Evolutionary conservation across 2,329 filamentous ascomycete genomes (phyloP).

Genomic region (Teratosphaeria epicoccoides): DNA sequence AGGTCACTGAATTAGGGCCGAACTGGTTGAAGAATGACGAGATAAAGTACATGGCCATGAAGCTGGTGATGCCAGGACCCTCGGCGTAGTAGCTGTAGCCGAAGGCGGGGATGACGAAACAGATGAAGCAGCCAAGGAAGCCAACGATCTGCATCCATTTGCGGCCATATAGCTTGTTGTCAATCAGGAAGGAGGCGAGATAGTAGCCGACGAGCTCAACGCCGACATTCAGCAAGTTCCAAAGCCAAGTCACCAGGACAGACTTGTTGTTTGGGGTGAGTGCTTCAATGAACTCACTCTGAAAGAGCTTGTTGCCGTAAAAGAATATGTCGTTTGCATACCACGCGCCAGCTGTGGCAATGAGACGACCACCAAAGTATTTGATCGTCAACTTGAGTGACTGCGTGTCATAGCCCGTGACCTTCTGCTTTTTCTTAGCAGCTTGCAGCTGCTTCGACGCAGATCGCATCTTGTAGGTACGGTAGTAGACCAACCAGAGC

Average conservation of each 20-base stretch:
- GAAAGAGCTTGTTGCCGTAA: constrained; percentile 98
- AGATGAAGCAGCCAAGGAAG: constrained; percentile 85
- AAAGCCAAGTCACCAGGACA: constrained; percentile 79
- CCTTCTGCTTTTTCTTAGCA: constrained; percentile 74
- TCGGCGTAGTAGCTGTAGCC: constrained; percentile 73
- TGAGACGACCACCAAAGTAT: constrained; percentile 74
- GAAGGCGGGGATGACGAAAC: constrained; percentile 88
- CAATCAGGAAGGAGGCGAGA: constrained; percentile 74
- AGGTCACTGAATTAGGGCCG: constrained; percentile 89
- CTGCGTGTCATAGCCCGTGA: constrained; percentile 85
- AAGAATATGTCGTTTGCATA: constrained; percentile 98
- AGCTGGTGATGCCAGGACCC: constrained; percentile 62
- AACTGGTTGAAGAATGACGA: constrained; percentile 99
- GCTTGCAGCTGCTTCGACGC: constrained; percentile 71
- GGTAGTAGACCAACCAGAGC: constrained; percentile 90
- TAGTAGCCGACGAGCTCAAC: constrained; percentile 87
- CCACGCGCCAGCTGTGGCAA: constrained; percentile 78
- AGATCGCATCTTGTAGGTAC: constrained; percentile 86
- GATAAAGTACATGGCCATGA: constrained; percentile 97
- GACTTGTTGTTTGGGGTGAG: constrained; percentile 52
- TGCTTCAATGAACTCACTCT: constrained; percentile 76
- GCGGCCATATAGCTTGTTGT: constrained; percentile 92
- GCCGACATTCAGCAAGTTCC: constrained; percentile 83
- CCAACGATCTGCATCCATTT: constrained; percentile 95
- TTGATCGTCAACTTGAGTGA: constrained; percentile 68